These are phyloP conservation scores for Trichoderma endophyticum DNA, from an alignment of 2,329 filamentous ascomycete species.

Conservation along the genomic window DNA sequence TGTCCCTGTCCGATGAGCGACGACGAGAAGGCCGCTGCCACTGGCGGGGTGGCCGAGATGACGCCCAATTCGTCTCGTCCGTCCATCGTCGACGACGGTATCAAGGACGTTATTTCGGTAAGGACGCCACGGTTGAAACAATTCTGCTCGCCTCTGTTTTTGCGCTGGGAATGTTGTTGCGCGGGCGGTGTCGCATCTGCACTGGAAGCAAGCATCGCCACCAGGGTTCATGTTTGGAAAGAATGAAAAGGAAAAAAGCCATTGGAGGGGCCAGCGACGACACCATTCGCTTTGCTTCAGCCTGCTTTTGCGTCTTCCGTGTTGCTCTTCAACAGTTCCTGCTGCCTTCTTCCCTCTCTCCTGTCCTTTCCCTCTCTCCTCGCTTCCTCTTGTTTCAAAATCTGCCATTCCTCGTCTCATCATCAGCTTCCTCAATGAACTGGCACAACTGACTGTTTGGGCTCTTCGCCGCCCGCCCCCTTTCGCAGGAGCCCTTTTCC, in stretches of 20 bases:
- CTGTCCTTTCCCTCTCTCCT: background rate
- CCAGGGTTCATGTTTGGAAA: background rate
- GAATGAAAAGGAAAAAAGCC: background rate
- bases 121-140: background rate
- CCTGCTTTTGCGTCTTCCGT: background rate
- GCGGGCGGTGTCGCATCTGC: background rate
- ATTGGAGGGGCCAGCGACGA: background rate
- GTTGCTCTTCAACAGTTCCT: background rate
- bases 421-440: background rate
- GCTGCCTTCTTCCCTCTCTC: no score
- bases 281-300: background rate
- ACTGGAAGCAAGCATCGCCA: background rate
- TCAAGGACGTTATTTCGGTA: conserved; percentile 18
- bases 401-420: background rate
- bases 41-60: conserved; percentile 15
- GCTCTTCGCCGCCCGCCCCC: background rate
- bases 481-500: conserved; percentile 34
- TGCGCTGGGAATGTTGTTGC: background rate
- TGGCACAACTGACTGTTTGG: conserved; percentile 11
- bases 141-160: background rate
- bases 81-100: conserved; percentile 16
- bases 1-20: conserved; percentile 9
- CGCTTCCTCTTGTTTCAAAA: background rate
- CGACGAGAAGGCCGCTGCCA: conserved; percentile 16
- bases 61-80: conserved; percentile 18